These are phyloP conservation scores for Candolleomyces efflorescens DNA, from an alignment of 768 basidiomycete genomes.

Conservation along the genomic window DNA sequence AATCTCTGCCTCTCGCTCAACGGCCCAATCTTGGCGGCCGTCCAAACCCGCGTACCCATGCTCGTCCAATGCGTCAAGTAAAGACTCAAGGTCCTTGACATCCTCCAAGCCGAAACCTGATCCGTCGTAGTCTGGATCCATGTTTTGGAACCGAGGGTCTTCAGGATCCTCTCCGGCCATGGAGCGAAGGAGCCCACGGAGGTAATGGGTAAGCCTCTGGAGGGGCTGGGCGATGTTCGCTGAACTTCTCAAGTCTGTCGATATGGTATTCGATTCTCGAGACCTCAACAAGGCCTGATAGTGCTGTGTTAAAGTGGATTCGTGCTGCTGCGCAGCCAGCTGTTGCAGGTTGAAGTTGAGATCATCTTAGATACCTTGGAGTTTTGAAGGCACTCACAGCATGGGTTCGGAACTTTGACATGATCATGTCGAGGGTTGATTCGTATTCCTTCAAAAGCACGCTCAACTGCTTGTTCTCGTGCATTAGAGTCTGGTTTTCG, in stretches of 20 bases:
- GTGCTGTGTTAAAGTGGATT: conserved; percentile 80
- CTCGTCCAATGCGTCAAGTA: conserved; percentile 41
- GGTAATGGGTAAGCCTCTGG: conserved; percentile 62
- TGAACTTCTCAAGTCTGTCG: conserved; percentile 53
- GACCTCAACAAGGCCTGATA: conserved; percentile 79
- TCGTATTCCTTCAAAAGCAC: conserved; percentile 92
- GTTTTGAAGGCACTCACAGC: conserved; percentile 51
- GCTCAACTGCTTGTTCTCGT: conserved; percentile 95
- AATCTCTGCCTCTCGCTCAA: conserved; percentile 88
- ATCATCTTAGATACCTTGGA: conserved; percentile 4
- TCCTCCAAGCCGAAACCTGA: conserved; percentile 25
- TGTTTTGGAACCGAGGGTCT: conserved; percentile 20
- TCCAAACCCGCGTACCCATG: conserved; percentile 28
- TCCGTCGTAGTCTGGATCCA: conserved; percentile 35
- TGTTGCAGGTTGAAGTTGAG: conserved; percentile 25
- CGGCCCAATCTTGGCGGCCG: conserved; percentile 72
- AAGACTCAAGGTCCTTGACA: conserved; percentile 35
- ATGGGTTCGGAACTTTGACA: conserved; percentile 92
- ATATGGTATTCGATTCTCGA: conserved; percentile 53
- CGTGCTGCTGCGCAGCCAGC: conserved; percentile 91
- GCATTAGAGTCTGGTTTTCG: conserved; percentile 87
- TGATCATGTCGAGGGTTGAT: conserved; percentile 89
- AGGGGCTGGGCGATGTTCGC: conserved; percentile 62
- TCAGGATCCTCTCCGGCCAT: conserved; percentile 64
- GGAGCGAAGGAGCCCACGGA: conserved; percentile 69